Conservation (phyloP, 2,329 filamentous ascomycete genomes). For the Grosmannia clavigera region DNA sequence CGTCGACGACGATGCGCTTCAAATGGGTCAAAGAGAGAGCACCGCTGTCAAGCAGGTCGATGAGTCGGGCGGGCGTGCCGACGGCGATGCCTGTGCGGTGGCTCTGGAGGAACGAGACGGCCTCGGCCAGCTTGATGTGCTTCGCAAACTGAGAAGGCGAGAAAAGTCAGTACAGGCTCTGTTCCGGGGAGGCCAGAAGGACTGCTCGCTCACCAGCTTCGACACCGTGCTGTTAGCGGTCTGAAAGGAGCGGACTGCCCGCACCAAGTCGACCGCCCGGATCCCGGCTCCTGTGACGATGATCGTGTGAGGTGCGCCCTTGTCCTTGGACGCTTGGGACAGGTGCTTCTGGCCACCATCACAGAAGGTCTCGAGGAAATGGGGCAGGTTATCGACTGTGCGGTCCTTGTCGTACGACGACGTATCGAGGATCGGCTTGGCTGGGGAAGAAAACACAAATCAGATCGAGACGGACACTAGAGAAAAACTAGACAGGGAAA, state of each 20-base stretch:
- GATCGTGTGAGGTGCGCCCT: conserved; percentile 71
- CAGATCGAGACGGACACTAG: not conserved
- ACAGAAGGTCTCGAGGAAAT: conserved; percentile 60
- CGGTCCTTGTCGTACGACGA: conserved; percentile 53
- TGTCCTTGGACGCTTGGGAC: conserved; percentile 44
- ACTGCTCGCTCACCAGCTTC: conserved; percentile 48
- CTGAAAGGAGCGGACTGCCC: conserved; percentile 65
- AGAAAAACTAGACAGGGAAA: not conserved
- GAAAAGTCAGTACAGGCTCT: not conserved
- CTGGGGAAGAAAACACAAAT: not conserved
- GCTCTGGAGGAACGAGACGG: conserved; percentile 60
- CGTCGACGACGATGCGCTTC: conserved; percentile 75
- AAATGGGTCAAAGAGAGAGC: conserved; percentile 59
- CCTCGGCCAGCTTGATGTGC: conserved; percentile 90
- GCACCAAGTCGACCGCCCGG: conserved; percentile 71
- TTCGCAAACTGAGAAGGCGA: conserved; percentile 59
- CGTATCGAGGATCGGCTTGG: conserved; percentile 58
- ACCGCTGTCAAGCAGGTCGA: conserved; percentile 70
- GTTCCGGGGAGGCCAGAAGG: not conserved
- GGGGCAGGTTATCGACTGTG: conserved; percentile 59
- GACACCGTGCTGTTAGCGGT: conserved; percentile 66
- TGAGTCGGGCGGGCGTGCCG: conserved; percentile 74
- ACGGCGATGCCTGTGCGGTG: conserved; percentile 73
- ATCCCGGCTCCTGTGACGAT: conserved; percentile 78
- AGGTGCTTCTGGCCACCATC: conserved; percentile 33